Evolutionary conservation across 352 stramenopile genomes (phyloP).

Genomic region (Pythium periplocum): DNA sequence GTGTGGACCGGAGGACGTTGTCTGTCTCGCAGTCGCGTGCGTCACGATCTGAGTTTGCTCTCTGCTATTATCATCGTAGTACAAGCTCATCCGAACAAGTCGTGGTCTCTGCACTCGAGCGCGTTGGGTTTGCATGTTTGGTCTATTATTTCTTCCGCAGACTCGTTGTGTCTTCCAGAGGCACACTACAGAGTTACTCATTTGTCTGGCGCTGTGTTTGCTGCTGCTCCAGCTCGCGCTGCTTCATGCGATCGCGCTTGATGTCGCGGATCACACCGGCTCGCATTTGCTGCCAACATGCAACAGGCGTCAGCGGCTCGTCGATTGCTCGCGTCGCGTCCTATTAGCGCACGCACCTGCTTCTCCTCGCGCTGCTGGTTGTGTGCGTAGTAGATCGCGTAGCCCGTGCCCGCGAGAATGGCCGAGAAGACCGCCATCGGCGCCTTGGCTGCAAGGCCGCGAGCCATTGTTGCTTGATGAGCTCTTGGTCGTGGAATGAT

Average conservation of each 20-base stretch:
- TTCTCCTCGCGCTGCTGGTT: conserved; percentile 70
- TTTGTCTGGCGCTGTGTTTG: conserved; percentile 21
- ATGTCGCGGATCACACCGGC: conserved; percentile 80
- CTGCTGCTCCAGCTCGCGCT: conserved; percentile 34
- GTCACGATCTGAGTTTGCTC: no score
- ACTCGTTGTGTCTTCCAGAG: no score
- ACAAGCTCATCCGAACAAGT: no score
- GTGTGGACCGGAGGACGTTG: no score
- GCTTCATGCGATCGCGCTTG: conserved; percentile 58
- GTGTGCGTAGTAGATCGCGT: conserved; percentile 75
- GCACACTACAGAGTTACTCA: neutral
- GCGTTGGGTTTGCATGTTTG: no score
- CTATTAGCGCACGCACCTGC: conserved; percentile 30
- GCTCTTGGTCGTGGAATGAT: conserved; percentile 4
- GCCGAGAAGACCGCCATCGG: conserved; percentile 41
- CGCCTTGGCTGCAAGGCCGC: conserved; percentile 28
- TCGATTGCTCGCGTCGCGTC: neutral
- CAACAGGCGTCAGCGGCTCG: neutral
- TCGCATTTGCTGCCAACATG: conserved; percentile 45
- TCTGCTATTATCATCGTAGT: no score
- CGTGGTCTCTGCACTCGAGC: no score
- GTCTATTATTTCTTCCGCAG: no score
- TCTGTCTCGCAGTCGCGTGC: no score
- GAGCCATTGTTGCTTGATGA: neutral
- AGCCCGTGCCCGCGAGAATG: conserved; percentile 36